Percentiles rank a stretch among this genome's conserved stretches.
These are phyloP conservation scores for Pseudoneurospora amorphoporcata DNA, from an alignment of 495 filamentous ascomycete genomes.

Conservation along the genomic window DNA sequence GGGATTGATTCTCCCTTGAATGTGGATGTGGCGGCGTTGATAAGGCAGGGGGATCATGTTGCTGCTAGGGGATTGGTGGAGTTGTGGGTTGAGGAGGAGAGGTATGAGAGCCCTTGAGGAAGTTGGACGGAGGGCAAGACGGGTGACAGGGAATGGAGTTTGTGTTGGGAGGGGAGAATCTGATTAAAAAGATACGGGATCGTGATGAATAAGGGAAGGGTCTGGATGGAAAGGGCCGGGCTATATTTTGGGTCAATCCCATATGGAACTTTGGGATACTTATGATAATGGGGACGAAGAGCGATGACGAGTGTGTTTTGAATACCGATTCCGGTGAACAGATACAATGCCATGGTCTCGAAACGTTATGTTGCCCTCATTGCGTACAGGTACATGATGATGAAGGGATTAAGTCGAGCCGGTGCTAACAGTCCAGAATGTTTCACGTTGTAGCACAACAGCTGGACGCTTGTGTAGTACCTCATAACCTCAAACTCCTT, in stretches of 20 bases:
- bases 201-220: not conserved
- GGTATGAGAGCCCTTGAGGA: constrained; percentile 34
- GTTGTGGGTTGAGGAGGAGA: constrained; percentile 53
- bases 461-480: not conserved
- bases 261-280: not conserved
- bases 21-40: constrained; percentile 72
- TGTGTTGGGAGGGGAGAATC: no score
- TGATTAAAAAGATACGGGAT: not conserved
- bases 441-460: not conserved
- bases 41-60: constrained; percentile 63
- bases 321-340: not conserved
- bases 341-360: not conserved
- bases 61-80: constrained; percentile 75
- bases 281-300: not conserved
- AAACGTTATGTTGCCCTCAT: not conserved
- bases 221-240: not conserved
- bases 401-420: no score
- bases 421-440: not conserved
- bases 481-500: no score
- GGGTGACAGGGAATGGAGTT: not conserved
- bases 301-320: not conserved
- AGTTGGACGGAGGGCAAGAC: not conserved
- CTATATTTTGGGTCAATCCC: not conserved
- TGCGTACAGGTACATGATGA: no score
- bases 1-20: constrained; percentile 78